phyloP scores from a whole-genome alignment of 169 alveolate genomes.

The Cystoisospora suis region DNA sequence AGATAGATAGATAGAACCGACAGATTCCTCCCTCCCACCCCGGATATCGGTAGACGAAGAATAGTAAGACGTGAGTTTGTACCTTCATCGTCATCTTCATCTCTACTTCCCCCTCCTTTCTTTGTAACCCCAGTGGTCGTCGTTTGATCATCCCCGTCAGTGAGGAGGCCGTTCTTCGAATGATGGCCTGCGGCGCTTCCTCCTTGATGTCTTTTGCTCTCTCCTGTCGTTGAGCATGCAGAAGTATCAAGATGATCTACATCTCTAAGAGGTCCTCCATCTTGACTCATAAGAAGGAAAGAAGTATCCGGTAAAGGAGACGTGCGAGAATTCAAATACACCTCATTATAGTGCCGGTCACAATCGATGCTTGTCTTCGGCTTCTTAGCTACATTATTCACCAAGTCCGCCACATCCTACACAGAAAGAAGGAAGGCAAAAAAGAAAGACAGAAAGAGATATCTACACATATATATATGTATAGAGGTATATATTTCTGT shows the following conservation, averaged over 20 bases:
- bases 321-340: slow-evolving; percentile 67
- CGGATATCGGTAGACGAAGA: too few relatives aligned
- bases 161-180: too few relatives aligned
- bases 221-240: too few relatives aligned
- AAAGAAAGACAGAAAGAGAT: background rate
- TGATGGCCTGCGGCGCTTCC: too few relatives aligned
- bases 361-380: slow-evolving; percentile 74
- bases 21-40: too few relatives aligned
- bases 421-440: background rate
- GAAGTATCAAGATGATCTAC: too few relatives aligned
- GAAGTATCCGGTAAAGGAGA: slow-evolving; percentile 66
- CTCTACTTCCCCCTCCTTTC: background rate
- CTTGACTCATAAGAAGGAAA: slow-evolving; percentile 13
- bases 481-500: background rate
- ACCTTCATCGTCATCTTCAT: slow-evolving; percentile 20
- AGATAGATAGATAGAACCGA: background rate
- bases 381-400: slow-evolving; percentile 58
- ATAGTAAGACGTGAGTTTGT: too few relatives aligned
- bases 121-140: background rate
- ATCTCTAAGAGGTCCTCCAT: slow-evolving; percentile 46
- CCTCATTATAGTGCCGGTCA: slow-evolving; percentile 74
- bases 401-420: slow-evolving; percentile 68
- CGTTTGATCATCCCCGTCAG: background rate
- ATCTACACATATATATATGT: background rate
- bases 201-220: too few relatives aligned